Conservation (phyloP, 306 rosid genomes). For the Parietaria judaica region DNA sequence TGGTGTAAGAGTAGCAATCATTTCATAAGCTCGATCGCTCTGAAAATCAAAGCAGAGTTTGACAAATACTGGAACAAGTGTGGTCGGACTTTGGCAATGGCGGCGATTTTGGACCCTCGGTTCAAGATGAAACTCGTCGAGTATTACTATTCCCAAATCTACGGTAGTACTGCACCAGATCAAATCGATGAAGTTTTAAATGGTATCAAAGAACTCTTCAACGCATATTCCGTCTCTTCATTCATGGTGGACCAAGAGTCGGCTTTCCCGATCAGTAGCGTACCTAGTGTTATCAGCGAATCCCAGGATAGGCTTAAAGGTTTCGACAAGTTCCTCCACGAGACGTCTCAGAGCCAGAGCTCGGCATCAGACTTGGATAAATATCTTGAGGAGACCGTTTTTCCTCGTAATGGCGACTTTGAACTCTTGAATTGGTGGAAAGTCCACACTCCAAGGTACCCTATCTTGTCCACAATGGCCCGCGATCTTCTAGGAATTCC, state of each 20-base stretch:
- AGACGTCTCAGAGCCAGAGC: constrained; percentile 66
- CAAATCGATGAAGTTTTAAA: constrained; percentile 84
- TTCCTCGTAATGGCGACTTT: constrained; percentile 81
- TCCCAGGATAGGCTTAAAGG: constrained; percentile 83
- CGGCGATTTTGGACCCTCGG: constrained; percentile 86
- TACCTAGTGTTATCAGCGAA: constrained; percentile 51
- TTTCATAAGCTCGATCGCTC: constrained; percentile 58
- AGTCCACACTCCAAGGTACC: constrained; percentile 96
- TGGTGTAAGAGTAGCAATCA: constrained; percentile 80
- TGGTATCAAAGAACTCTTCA: constrained; percentile 72
- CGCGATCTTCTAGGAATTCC: constrained; percentile 94
- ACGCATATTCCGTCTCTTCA: constrained; percentile 72
- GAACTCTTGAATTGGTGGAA: constrained; percentile 92
- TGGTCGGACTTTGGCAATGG: constrained; percentile 75
- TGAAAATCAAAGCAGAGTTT: constrained; percentile 71
- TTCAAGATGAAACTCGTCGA: constrained; percentile 93
- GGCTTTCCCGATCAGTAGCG: constrained; percentile 27
- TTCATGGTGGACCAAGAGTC: constrained; percentile 87
- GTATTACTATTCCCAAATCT: constrained; percentile 88
- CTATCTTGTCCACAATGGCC: constrained; percentile 94
- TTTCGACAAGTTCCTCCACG: constrained; percentile 85
- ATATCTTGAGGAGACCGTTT: constrained; percentile 87
- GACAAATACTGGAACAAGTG: constrained; percentile 96
- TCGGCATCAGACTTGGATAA: constrained; percentile 74
- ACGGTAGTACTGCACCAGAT: constrained; percentile 82